These are phyloP conservation scores for Mycena galopus DNA, from an alignment of 768 basidiomycete genomes.

Conservation along the genomic window DNA sequence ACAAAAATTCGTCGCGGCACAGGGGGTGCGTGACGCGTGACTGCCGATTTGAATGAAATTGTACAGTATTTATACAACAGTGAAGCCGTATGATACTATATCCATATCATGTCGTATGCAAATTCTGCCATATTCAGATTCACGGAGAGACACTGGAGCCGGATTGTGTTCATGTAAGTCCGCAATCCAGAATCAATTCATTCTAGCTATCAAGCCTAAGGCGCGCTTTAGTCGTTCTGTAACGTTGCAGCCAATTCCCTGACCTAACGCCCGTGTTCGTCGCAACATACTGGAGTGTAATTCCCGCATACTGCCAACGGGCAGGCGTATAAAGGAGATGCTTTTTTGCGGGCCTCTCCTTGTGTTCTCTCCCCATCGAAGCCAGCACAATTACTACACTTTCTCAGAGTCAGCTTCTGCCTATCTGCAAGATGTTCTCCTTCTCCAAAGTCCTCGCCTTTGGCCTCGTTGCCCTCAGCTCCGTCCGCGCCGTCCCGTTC, in stretches of 20 bases:
- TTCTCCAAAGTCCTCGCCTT: background rate
- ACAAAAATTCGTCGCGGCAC: too few relatives aligned
- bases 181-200: background rate
- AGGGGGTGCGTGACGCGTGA: too few relatives aligned
- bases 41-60: too few relatives aligned
- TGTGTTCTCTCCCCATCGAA: background rate
- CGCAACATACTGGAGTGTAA: background rate
- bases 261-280: background rate
- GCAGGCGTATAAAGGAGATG: background rate
- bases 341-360: background rate
- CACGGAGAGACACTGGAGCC: background rate
- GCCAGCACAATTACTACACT: background rate
- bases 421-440: background rate
- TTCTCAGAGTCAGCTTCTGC: background rate
- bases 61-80: background rate
- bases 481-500: background rate
- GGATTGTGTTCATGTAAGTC: background rate
- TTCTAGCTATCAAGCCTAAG: background rate
- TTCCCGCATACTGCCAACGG: background rate
- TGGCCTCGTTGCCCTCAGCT: background rate
- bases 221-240: background rate
- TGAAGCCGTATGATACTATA: background rate
- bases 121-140: slow-evolving; percentile 12
- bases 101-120: slow-evolving; percentile 15
- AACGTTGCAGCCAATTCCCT: background rate